Evolutionary conservation across 495 filamentous ascomycete genomes (phyloP), one percentile per base, ranked within the genome.

Genomic region (Aspergillus heteromorphus): DNA sequence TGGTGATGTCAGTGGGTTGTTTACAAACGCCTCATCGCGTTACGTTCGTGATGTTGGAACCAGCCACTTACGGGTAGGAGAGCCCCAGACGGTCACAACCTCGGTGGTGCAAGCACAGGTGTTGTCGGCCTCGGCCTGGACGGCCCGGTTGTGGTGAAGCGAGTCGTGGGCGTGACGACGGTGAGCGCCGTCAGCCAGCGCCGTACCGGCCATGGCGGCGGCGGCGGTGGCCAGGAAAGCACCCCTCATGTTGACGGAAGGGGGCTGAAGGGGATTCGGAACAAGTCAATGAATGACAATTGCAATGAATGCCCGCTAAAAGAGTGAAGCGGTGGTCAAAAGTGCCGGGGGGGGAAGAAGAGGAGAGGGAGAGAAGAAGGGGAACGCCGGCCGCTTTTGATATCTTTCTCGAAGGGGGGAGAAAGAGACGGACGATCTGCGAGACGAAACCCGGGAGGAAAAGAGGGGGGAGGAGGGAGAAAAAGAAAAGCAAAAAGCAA

Each of bases 261-360:
- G 40, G 13, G 29, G 16, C 14, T 13, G 27, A 8, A 30, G 13
- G n/a, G 40, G 38, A 21, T 20, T 52, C 27, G 34, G 20, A 19
- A 20, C 29, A 42, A 45, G 61, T 16, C 27, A 57, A n/a, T n/a
- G n/a, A n/a, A n/a, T n/a, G n/a, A n/a, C n/a, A n/a, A 59, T 48
- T 43, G 48, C 54, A 91, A 90, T 73, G 88, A 92, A 77, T 86
- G 88, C 87, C 89, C 88, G 89, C 89, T 92, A 78, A 95, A 95
- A 65, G 89, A 95, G 87, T 92, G 89, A 92, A 92, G 89, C 89
- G 88, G 89, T 91, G 69, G 80, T 85, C 70, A 77, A 60, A 48
- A 45, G 50, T 50, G 68, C 66, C 66, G 68, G 69, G 66, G 34
- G 57, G 63, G 40, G 59, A 65, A 64, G 72, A 73, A 57, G 64